Evolutionary conservation across 2,329 filamentous ascomycete genomes (phyloP).

Genomic region (Cladosporium cucumerinum): DNA sequence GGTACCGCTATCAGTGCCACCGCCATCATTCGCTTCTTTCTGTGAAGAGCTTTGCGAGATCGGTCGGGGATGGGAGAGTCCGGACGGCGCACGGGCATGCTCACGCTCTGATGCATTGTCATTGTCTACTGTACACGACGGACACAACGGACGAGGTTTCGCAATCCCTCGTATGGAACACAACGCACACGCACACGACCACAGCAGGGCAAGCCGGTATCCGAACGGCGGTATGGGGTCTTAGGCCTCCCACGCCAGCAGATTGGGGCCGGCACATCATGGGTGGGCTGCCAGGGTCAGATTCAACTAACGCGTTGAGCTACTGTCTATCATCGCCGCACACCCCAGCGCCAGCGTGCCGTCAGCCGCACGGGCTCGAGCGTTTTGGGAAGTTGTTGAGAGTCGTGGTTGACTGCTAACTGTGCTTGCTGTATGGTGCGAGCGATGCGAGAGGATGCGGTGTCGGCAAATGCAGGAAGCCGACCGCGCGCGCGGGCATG

Average conservation of each 20-base stretch:
- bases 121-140: background rate
- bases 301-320: background rate
- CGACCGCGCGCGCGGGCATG: background rate
- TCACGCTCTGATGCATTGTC: background rate
- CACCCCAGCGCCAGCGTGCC: background rate
- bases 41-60: background rate
- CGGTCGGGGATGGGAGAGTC: background rate
- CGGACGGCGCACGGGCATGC: background rate
- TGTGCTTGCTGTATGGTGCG: background rate
- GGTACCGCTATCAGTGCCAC: background rate
- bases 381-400: background rate
- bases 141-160: background rate
- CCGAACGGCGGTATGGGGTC: background rate
- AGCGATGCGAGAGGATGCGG: background rate
- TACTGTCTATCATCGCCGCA: background rate
- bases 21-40: background rate
- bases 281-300: background rate
- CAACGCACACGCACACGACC: background rate
- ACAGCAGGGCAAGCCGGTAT: background rate
- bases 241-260: background rate
- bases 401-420: background rate
- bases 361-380: constrained; percentile 4
- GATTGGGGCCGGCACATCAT: background rate
- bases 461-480: constrained; percentile 8
- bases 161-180: background rate